Conservation (phyloP, 2,329 filamentous ascomycete species). For the Tolypocladium amazonense region DNA sequence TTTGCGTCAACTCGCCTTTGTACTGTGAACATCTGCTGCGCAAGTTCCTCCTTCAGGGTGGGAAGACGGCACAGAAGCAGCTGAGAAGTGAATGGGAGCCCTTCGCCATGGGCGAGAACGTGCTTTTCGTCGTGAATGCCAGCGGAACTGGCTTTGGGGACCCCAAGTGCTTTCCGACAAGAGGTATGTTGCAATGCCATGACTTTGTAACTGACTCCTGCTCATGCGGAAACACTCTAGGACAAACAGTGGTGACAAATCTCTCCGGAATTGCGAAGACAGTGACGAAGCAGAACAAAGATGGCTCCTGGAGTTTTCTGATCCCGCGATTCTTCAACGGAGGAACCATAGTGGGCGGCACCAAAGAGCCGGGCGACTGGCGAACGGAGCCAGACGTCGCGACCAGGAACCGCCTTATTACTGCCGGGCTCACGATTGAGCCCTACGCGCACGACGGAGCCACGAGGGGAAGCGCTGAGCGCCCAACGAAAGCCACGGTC, state of each 20-base stretch:
- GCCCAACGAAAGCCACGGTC: conserved; percentile 15
- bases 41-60: conserved; percentile 18
- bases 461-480: conserved; percentile 6
- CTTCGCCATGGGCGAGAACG: conserved; percentile 11
- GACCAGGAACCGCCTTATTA: conserved; percentile 36
- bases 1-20: conserved; percentile 43
- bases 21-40: conserved; percentile 31
- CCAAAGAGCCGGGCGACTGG: conserved; percentile 42
- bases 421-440: conserved; percentile 16
- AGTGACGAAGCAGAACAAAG: conserved; percentile 50
- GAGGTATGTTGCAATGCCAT: conserved; percentile 12
- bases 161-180: conserved; percentile 19
- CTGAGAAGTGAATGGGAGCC: conserved; percentile 21
- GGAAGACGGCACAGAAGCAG: conserved; percentile 14
- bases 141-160: conserved; percentile 23
- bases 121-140: conserved; percentile 19
- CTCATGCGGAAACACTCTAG: conserved; percentile 6
- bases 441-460: conserved; percentile 11
- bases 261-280: conserved; percentile 21
- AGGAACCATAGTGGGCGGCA: conserved; percentile 55
- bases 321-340: conserved; percentile 50
- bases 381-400: conserved; percentile 33
- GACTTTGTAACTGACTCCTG: background rate
- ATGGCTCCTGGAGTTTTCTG: conserved; percentile 52
- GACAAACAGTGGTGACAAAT: conserved; percentile 26